Evolutionary conservation across 2,329 filamentous ascomycete species (phyloP).

Genomic region (Phyllosticta citribraziliensis): DNA sequence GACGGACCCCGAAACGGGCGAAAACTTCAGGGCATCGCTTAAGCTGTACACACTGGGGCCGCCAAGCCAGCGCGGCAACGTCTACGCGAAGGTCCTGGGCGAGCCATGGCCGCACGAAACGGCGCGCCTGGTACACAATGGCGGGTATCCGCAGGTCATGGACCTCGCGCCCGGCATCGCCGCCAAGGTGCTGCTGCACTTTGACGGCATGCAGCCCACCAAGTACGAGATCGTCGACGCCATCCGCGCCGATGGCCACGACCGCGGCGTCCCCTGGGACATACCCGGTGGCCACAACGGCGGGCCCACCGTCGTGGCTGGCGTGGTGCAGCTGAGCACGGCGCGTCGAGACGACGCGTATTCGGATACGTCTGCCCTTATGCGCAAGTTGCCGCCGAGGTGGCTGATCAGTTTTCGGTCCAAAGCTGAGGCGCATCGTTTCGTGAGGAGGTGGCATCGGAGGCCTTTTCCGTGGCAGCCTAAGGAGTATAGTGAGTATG

Average conservation of each 20-base stretch:
- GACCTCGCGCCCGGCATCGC: background rate
- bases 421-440: conserved; percentile 44
- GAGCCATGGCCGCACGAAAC: conserved; percentile 2
- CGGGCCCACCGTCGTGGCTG: conserved; percentile 14
- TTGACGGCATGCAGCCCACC: conserved; percentile 26
- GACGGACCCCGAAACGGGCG: conserved; percentile 29
- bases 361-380: conserved; percentile 11
- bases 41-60: conserved; percentile 2
- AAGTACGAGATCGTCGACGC: conserved; percentile 20
- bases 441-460: conserved; percentile 44
- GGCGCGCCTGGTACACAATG: conserved; percentile 8
- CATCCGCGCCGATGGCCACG: conserved; percentile 21
- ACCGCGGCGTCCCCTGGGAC: conserved; percentile 24
- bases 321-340: conserved; percentile 9
- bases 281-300: conserved; percentile 19
- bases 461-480: conserved; percentile 14
- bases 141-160: conserved; percentile 2
- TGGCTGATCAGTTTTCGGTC: conserved; percentile 49
- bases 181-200: conserved; percentile 16
- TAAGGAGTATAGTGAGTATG: background rate
- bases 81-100: conserved; percentile 21
- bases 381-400: conserved; percentile 30
- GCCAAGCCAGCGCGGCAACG: conserved; percentile 10
- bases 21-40: conserved; percentile 19
- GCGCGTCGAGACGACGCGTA: background rate